Percentiles rank a stretch among this genome's conserved stretches.
Conservation (phyloP, 345 rosid genomes). For the Arabidopsis suecica region DNA sequence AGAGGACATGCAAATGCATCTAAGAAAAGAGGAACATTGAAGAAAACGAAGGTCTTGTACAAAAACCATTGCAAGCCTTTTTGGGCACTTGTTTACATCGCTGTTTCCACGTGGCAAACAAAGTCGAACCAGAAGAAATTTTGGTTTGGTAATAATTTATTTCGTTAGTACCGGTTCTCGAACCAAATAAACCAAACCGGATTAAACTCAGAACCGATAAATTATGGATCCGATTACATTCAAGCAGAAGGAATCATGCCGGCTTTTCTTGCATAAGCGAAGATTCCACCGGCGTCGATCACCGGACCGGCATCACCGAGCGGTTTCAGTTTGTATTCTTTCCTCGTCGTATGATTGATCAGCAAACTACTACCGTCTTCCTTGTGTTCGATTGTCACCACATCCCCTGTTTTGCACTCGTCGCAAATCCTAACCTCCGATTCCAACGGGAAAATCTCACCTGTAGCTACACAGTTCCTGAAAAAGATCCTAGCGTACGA, state of each 20-base stretch:
- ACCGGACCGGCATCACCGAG: slow-evolving; percentile 87
- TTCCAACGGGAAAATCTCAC: slow-evolving; percentile 76
- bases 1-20: not conserved
- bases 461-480: slow-evolving; percentile 81
- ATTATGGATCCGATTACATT: not conserved
- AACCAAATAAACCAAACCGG: not conserved
- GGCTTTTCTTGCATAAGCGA: slow-evolving; percentile 73
- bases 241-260: slow-evolving; percentile 72
- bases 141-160: not conserved
- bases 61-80: no score
- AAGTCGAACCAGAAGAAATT: no score
- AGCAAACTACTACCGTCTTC: slow-evolving; percentile 57
- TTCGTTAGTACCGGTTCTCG: not conserved
- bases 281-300: slow-evolving; percentile 75
- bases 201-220: not conserved
- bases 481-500: slow-evolving; percentile 87
- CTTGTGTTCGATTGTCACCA: slow-evolving; percentile 60
- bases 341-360: slow-evolving; percentile 75
- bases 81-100: not conserved
- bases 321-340: slow-evolving; percentile 71
- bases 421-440: slow-evolving; percentile 72
- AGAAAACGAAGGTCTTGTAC: not conserved
- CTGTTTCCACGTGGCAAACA: not conserved
- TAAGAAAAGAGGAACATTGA: not conserved
- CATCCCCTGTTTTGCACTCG: slow-evolving; percentile 79